Evolutionary conservation across 352 stramenopile genomes (phyloP).

Genomic region (Phytophthora fragariaefolia): DNA sequence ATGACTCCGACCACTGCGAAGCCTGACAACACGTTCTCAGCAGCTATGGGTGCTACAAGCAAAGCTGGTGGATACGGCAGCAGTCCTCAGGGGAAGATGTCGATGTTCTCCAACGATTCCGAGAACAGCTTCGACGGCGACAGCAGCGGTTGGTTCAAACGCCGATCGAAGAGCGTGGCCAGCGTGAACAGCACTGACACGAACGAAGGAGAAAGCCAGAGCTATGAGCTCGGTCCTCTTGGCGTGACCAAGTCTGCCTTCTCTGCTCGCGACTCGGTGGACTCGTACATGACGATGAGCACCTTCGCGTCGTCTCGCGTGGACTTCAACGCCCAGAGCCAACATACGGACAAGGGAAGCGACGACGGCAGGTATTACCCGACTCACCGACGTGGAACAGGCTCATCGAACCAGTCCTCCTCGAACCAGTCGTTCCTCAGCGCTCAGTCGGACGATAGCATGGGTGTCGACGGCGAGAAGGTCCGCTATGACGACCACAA

Average conservation of each 20-base stretch:
- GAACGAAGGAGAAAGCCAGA: slow-evolving; percentile 28
- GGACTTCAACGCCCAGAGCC: slow-evolving; percentile 39
- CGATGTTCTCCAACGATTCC: slow-evolving; percentile 52
- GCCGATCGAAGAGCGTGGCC: slow-evolving; percentile 53
- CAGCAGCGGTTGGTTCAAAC: slow-evolving; percentile 52
- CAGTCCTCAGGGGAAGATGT: slow-evolving; percentile 45
- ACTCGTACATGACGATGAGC: slow-evolving; percentile 38
- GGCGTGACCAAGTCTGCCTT: slow-evolving; percentile 38
- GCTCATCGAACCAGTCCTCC: slow-evolving; percentile 58
- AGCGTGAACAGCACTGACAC: slow-evolving; percentile 36
- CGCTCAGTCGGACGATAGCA: slow-evolving; percentile 65
- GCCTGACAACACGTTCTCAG: slow-evolving; percentile 38
- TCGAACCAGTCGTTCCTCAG: slow-evolving; percentile 67
- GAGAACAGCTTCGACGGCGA: slow-evolving; percentile 47
- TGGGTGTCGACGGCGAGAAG: slow-evolving; percentile 59
- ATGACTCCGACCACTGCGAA: slow-evolving; percentile 23
- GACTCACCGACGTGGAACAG: slow-evolving; percentile 34
- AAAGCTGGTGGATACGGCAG: slow-evolving; percentile 29
- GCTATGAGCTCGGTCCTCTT: slow-evolving; percentile 34
- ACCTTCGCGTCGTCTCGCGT: slow-evolving; percentile 35
- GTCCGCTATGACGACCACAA: slow-evolving; percentile 27
- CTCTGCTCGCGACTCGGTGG: slow-evolving; percentile 27
- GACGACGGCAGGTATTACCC: slow-evolving; percentile 39
- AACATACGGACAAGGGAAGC: slow-evolving; percentile 39
- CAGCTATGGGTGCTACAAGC: slow-evolving; percentile 28